Conservation (phyloP, 257 asterid species). For the Forsythia suspensa region DNA sequence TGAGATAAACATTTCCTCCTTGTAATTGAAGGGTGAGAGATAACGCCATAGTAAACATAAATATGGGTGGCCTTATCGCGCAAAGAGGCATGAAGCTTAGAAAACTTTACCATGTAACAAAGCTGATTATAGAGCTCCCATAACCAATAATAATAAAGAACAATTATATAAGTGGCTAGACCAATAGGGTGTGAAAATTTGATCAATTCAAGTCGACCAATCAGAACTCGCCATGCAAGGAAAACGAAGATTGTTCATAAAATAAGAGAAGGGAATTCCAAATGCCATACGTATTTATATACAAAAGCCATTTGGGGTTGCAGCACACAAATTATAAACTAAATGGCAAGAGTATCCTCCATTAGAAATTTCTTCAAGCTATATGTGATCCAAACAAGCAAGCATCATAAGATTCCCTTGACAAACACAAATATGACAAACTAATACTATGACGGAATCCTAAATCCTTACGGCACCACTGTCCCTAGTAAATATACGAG, state of each 20-base stretch:
- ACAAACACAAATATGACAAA: conserved; percentile 24
- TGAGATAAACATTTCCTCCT: too few relatives aligned
- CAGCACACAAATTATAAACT: conserved; percentile 16
- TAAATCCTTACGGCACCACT: conserved; percentile 25
- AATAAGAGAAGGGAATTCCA: neutral
- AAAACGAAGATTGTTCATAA: neutral
- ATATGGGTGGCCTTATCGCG: neutral
- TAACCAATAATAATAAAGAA: too few relatives aligned
- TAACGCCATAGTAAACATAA: too few relatives aligned
- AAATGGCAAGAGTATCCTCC: conserved; percentile 16
- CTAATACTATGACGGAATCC: conserved; percentile 31
- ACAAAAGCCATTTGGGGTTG: conserved; percentile 8
- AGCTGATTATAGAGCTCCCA: neutral
- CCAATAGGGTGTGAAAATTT: too few relatives aligned
- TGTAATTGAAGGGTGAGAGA: too few relatives aligned
- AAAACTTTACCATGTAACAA: too few relatives aligned
- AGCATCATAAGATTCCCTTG: conserved; percentile 29
- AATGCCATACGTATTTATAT: conserved; percentile 11
- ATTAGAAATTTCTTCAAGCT: conserved; percentile 22
- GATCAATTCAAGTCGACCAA: too few relatives aligned
- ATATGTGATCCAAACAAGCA: conserved; percentile 31
- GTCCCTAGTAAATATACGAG: conserved; percentile 22
- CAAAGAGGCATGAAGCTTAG: neutral
- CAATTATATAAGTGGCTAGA: too few relatives aligned
- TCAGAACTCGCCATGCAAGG: neutral